Evolutionary conservation across 2,329 filamentous ascomycete genomes (phyloP), one percentile per base, ranked within the genome.

Genomic region (Sporothrix pseudoabietina): DNA sequence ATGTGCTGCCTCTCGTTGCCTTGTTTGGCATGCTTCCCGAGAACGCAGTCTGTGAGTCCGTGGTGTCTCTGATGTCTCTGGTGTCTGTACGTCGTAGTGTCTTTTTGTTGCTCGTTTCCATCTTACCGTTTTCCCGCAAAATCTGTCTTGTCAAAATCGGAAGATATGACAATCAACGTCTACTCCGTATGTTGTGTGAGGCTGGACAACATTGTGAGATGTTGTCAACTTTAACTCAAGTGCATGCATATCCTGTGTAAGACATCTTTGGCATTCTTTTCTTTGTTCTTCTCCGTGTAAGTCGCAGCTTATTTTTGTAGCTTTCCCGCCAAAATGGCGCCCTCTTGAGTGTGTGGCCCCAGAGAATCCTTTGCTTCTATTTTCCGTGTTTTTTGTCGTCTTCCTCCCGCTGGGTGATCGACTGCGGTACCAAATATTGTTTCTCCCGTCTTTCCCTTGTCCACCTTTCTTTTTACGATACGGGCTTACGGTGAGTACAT

Each of bases 331-430:
- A 41, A 41, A 41, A 44, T 44, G 61, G 32, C 19, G 44, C n/a
- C 61, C 61, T 41, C 61, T 65, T 41, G 61, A 35, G 61, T 44
- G 44, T 41, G 61, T 65, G 61, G 61, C 61, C 61, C 61, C 61
- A 26, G 61, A 49, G 30, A 59, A 65, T 65, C 61, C 41, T 68
- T 14, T 5, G 57, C 26, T 39, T 61, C 12, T 61, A 35, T 32
- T 63, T 41, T 44, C 12, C 30, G 8, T 1, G 3, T 47, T 44
- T 63, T 63, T 22, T 26, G 9, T n/a, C 44, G n/a, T 54, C 66
- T 52, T 52, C 44, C 26, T 26, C 65, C 65, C 16, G 19, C 26
- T 22, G 61, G 22, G 22, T 26, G 61, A 44, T 47, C 61, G n/a
- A 41, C 59, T 63, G 8, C 10, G 35, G 35, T 41, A 22, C 41